Conservation (phyloP, 345 rosid species). For the Draba incana region DNA sequence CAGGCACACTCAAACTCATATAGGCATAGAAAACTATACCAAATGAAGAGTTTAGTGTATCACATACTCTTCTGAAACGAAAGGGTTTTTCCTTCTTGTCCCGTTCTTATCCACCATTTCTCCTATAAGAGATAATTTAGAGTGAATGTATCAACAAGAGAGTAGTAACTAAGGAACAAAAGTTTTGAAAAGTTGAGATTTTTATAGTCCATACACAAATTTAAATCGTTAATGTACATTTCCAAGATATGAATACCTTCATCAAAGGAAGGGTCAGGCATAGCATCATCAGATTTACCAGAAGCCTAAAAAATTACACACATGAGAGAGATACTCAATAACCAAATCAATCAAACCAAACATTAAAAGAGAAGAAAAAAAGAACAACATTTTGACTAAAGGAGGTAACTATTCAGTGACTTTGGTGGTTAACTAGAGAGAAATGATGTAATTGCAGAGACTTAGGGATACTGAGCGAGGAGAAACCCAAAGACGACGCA, state of each 20-base stretch:
- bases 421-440: constrained; percentile 8
- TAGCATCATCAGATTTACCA: constrained; percentile 16
- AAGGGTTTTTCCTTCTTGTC: constrained; percentile 22
- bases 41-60: constrained; percentile 9
- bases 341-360: not conserved
- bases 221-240: not conserved
- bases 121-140: constrained; percentile 4
- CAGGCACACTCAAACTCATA: constrained; percentile 7
- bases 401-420: constrained; percentile 7
- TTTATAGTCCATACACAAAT: not conserved
- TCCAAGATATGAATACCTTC: constrained; percentile 24
- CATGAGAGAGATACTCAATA: not conserved
- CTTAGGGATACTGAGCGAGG: not conserved
- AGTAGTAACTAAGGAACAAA: constrained; percentile 1
- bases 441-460: not conserved
- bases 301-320: constrained; percentile 31
- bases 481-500: not conserved
- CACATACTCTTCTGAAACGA: constrained; percentile 42
- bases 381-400: constrained; percentile 18
- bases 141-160: constrained; percentile 8
- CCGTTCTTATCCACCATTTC: constrained; percentile 32
- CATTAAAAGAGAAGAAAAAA: not conserved
- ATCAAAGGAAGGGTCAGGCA: constrained; percentile 11
- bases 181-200: not conserved
- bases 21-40: constrained; percentile 6